Base-by-base conservation (phyloP, 371 early-diverging fungal species). In the Actinomortierella wolfii region DNA sequence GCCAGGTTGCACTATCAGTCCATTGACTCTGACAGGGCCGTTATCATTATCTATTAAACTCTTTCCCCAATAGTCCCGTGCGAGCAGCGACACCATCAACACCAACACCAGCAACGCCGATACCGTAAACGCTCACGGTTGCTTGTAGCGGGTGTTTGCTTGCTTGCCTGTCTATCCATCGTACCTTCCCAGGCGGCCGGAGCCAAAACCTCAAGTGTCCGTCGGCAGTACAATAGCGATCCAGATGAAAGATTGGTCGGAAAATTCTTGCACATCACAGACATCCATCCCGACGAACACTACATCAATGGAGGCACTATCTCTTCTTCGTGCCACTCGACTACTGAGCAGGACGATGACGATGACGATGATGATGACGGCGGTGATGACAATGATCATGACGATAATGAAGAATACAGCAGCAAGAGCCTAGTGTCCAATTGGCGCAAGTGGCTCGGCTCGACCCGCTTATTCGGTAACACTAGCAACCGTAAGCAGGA, bases 211-310 rank as follows among this genome's bases (percentile, higher is more conserved):
- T 4, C 34, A 6, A 34, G 7, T 11, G 34, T 11, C 29, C 28
- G 34, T 18, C 25, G 11, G 3, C 28, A 11, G 18, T 17, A 28
- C 29, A 51, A 26, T 29, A 28, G 28, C 51, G 60, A 64, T 44
- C 70, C 70, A 17, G 64, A 64, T 2, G 39, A 60, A 9, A 46
- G 48, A 44, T 67, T 73, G 26, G 53, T 74, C 54, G 86, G 86
- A 0, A 79, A 79, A 42, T 92, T 88, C 61, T 67, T 91, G 40
- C 92, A 91, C 58, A 89, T 92, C 18, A 92, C 90, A 1, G 92
- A 92, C 61, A 77, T 92, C 56, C 92, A 92, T 68, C 77, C 82
- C 0, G 84, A 86, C 59, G 79, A 79, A 23, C 65, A 78, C 57
- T 89, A 89, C 57, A 29, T 59, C 6, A 54, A 64, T 42, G 86